Base-by-base conservation (phyloP, 2,329 filamentous ascomycete species). In the Tolypocladium ophioglossoides region DNA sequence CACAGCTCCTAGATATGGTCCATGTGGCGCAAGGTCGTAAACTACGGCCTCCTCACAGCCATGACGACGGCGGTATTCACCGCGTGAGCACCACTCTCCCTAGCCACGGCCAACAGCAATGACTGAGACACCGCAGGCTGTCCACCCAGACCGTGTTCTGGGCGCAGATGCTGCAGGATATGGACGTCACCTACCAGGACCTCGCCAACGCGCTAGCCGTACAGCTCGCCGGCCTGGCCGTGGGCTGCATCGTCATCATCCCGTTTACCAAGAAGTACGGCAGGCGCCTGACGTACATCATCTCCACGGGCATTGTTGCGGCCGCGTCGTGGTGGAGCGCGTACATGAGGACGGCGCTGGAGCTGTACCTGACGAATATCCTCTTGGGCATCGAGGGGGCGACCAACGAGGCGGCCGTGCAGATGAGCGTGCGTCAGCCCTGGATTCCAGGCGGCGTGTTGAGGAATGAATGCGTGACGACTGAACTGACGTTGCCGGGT, bases 351-450 rank as follows among this genome's bases (percentile, higher is more conserved):
- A 58, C 55, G 2, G 51, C 58, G 30, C n/a, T 55, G 1, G 64
- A 68, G 48, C 24, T 69, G 22, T 62, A 64, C 16, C 7, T 61
- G 2, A 64, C 61, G 2, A 61, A 62, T 27, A 20, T 67, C 0
- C 54, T 69, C 0, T 64, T 64, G 9, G 71, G 72, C 0, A 52
- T 74, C 18, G 67, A 69, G 1, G 70, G 70, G 4, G 68, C 71
- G 2, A 67, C 68, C 1, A 73, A 73, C 20, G 71, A 73, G 48
- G 67, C 69, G 1, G 65, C 69, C 16, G 66, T 65, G 0, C 68
- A 72, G 47, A 72, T 74, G 58, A 74, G 69, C 1, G 66, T 67
- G 8, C 56, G 52, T 59, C 40, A 2, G 1, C 16, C 9, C 20
- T 22, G 18, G n/a, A n/a, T n/a, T n/a, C n/a, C n/a, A n/a, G n/a